phyloP scores from a whole-genome alignment of 192 early-diverging fungal genomes.

The Linnemannia zychae region DNA sequence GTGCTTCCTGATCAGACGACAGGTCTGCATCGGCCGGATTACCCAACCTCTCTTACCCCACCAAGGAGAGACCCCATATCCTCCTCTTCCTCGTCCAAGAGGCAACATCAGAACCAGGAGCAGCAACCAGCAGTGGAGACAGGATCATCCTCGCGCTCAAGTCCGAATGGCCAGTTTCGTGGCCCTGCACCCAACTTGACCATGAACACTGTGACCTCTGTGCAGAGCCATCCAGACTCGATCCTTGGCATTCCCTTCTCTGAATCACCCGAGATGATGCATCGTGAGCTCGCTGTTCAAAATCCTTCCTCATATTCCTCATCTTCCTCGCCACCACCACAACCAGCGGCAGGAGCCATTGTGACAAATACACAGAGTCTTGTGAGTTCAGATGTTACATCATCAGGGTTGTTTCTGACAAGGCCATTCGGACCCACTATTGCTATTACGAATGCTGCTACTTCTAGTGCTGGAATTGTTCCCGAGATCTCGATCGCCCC shows the following conservation, averaged over 20 bases:
- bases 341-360: neutral
- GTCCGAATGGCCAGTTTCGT: neutral
- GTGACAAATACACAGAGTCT: neutral
- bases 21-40: neutral
- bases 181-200: constrained; percentile 12
- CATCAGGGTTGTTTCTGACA: neutral
- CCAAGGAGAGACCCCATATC: neutral
- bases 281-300: neutral
- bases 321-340: neutral
- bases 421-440: neutral
- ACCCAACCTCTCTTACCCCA: constrained; percentile 6
- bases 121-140: neutral
- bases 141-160: neutral
- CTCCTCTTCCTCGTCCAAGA: neutral
- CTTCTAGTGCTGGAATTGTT: neutral
- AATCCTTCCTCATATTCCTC: neutral
- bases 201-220: constrained; percentile 16
- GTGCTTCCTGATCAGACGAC: neutral
- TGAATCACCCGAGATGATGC: constrained; percentile 50
- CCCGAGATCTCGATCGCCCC: constrained; percentile 28
- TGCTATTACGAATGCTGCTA: neutral
- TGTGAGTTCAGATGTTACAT: neutral
- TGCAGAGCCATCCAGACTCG: constrained; percentile 36
- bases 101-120: neutral
- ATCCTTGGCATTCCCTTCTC: constrained; percentile 42